These are phyloP conservation scores for Acanthamoeba lenticulata DNA, from an alignment of 208 protist species.

Conservation along the genomic window DNA sequence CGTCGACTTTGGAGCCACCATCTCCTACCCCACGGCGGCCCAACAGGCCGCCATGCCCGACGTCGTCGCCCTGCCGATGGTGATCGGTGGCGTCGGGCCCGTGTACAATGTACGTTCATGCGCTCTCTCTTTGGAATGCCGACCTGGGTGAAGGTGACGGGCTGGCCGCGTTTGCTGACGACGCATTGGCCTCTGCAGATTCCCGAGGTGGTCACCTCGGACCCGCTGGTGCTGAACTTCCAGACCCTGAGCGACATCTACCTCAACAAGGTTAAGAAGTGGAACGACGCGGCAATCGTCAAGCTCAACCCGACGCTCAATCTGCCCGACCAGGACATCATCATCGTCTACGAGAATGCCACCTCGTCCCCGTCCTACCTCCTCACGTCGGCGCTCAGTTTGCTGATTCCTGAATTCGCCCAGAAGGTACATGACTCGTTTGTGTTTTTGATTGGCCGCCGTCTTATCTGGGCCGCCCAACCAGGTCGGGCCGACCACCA, in stretches of 20 bases:
- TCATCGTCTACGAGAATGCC: neutral
- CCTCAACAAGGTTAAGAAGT: neutral
- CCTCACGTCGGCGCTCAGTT: neutral
- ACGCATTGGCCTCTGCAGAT: neutral
- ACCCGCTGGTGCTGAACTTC: neutral
- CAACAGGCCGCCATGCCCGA: neutral
- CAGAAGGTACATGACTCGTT: neutral
- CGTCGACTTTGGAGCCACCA: neutral
- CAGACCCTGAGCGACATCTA: neutral
- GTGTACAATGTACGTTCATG: conserved; percentile 24
- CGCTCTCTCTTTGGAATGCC: neutral
- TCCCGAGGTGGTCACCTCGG: neutral
- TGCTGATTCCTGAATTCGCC: neutral
- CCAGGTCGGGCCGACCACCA: neutral
- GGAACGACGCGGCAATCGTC: neutral
- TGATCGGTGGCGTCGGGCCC: neutral
- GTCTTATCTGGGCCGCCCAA: neutral
- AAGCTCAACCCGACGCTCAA: neutral
- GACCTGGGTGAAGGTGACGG: neutral
- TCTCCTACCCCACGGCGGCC: neutral
- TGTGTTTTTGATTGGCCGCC: neutral
- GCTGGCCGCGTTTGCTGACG: neutral
- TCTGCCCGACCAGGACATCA: neutral
- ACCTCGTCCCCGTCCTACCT: neutral
- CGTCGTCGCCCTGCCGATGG: neutral